Base-by-base conservation (phyloP, 2,329 filamentous ascomycete species). In the Graphilbum fragrans region DNA sequence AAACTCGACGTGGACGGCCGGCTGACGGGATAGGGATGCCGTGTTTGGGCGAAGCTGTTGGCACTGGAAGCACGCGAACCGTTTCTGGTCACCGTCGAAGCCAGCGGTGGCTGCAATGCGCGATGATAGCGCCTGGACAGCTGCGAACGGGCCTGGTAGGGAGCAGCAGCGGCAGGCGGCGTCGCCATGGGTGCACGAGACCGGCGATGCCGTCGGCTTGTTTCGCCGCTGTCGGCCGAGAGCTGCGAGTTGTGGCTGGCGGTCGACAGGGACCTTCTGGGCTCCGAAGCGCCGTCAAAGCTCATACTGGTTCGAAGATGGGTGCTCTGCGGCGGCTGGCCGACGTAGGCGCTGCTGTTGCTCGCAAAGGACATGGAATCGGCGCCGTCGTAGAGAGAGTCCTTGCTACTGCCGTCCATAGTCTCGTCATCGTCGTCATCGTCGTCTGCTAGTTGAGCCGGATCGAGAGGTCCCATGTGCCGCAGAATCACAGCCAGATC, bases 401-500 rank as follows among this genome's bases (percentile, higher is more conserved):
- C 23, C 3, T 21, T 25, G 25, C 29, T 31, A 22, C 25, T 27
- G 16, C 38, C 37, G 12, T 58, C 55, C 23, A 58, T 56, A 29
- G 54, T 55, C 41, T 58, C 52, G 11, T 53, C 53, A 20, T 54
- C 50, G 31, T 52, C 48, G 21, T 49, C 49, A 19, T 41, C 45
- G 23, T 38, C 41, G 12, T 48, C 50, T 21, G 59, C 55, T 5
- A 86, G 55, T 5, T 77, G 56, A 0, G 62, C 62, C 0, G 72
- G 63, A 44, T 81, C 67, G 3, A 86, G 62, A 0, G 74, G 68
- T 22, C 66, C 71, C 83, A 96, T 94, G 17, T 70, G 73, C 40
- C 82, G 76, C 14, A 96, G 65, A 0, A 96, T 65, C 41, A 83
- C 77, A 2, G 88, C 83, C 58, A 96, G 95, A 21, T 84, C 68